Evolutionary conservation across 192 early-diverging fungal genomes (phyloP).

Genomic region (Coemansia sp.): DNA sequence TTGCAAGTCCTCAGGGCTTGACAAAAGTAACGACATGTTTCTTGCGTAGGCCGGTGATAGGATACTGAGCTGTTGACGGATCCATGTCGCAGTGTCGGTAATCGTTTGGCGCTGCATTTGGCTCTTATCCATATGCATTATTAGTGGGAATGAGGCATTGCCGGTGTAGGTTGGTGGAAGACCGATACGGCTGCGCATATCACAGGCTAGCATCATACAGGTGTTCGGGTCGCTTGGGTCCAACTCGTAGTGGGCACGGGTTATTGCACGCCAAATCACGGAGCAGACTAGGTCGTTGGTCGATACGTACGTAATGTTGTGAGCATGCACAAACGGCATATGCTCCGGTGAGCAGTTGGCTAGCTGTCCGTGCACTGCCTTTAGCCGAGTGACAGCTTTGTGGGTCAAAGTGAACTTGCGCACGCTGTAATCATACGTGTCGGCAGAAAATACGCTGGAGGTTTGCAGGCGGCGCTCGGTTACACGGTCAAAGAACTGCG

Average conservation of each 20-base stretch:
- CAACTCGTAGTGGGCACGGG: constrained; percentile 21
- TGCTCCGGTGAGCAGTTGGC: constrained; percentile 7
- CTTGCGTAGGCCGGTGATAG: too few relatives aligned
- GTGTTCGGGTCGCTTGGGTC: constrained; percentile 35
- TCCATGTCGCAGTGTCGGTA: constrained; percentile 39
- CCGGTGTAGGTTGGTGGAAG: constrained; percentile 30
- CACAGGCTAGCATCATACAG: constrained; percentile 45
- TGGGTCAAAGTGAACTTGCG: constrained; percentile 18
- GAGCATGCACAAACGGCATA: neutral
- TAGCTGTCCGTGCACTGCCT: constrained; percentile 14
- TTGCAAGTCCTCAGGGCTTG: constrained; percentile 11
- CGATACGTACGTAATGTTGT: constrained; percentile 30
- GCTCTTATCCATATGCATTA: constrained; percentile 25
- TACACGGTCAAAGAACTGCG: neutral
- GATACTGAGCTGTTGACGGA: constrained; percentile 27
- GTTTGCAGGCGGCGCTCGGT: neutral
- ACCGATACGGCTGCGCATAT: constrained; percentile 29
- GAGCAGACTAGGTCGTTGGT: constrained; percentile 37
- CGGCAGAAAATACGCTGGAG: too few relatives aligned
- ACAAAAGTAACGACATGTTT: too few relatives aligned
- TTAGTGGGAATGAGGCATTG: constrained; percentile 42
- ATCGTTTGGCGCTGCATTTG: constrained; percentile 16
- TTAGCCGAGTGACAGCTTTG: constrained; percentile 11
- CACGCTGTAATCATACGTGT: neutral
- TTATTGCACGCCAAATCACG: constrained; percentile 41